Conservation (phyloP, 345 rosid genomes). For the Eucalyptus leucophloia region DNA sequence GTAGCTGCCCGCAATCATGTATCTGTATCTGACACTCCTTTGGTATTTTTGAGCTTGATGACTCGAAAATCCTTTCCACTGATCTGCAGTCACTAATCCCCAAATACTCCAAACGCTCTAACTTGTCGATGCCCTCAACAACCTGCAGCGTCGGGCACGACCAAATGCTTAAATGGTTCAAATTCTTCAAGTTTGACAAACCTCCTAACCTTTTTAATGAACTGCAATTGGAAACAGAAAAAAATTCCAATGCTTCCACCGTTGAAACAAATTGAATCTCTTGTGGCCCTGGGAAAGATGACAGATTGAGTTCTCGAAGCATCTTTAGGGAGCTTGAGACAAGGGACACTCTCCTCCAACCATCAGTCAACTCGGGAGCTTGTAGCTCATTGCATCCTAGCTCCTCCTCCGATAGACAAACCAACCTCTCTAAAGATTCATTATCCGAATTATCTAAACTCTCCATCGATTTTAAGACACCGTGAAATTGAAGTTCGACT, state of each 20-base stretch:
- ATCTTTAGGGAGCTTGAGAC: neutral
- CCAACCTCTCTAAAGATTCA: neutral
- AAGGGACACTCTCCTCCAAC: neutral
- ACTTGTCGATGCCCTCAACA: neutral
- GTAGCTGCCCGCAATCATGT: no score
- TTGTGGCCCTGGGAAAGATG: neutral
- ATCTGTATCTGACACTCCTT: no score
- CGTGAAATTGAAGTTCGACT: neutral
- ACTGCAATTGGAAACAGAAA: neutral
- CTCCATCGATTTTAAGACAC: neutral
- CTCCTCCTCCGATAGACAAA: neutral
- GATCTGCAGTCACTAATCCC: neutral
- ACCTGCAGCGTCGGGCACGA: neutral
- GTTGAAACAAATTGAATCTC: neutral
- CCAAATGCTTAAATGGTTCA: neutral
- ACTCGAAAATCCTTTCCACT: neutral
- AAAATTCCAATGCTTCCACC: neutral
- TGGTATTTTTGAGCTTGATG: neutral
- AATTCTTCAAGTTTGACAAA: neutral
- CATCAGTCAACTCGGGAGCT: neutral
- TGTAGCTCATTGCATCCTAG: neutral
- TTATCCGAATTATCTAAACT: rapidly evolving
- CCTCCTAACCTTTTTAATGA: neutral
- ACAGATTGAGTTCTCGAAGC: neutral
- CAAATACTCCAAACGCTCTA: neutral